Conservation (phyloP, 1,139 yeast genomes). For the Candida glucosophila region DNA sequence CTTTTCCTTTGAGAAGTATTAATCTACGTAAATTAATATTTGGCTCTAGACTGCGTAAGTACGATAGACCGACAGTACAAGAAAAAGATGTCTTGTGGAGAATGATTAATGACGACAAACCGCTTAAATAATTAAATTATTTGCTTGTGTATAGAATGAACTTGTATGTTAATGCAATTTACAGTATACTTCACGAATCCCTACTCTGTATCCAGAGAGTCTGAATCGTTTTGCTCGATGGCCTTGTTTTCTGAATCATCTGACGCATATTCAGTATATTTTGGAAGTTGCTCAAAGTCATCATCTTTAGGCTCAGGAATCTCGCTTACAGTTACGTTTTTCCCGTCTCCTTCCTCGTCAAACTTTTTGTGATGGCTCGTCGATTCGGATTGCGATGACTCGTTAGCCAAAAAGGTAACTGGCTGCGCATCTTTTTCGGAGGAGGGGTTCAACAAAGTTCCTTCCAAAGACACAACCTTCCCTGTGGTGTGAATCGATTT, state of each 20-base stretch:
- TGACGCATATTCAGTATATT: conserved; percentile 11
- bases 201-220: conserved; percentile 3
- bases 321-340: conserved; percentile 12
- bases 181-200: background rate
- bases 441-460: conserved; percentile 65
- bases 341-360: conserved; percentile 26
- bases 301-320: conserved; percentile 17
- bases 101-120: conserved; percentile 60
- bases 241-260: conserved; percentile 16
- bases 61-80: conserved; percentile 29
- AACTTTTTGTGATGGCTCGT: conserved; percentile 33
- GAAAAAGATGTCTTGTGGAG: conserved; percentile 64
- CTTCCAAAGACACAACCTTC: conserved; percentile 76
- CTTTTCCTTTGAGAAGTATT: background rate
- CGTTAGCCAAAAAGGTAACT: conserved; percentile 13
- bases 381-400: conserved; percentile 3
- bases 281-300: conserved; percentile 16
- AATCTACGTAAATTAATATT: conserved; percentile 11
- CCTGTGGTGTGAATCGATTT: conserved; percentile 72
- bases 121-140: conserved; percentile 8
- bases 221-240: conserved; percentile 23
- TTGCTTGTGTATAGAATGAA: conserved; percentile 4
- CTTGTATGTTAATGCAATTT: conserved; percentile 13
- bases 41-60: conserved; percentile 21
- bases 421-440: conserved; percentile 50